Conservation (phyloP, 2,329 filamentous ascomycete species). For the Claviceps cyperi region DNA sequence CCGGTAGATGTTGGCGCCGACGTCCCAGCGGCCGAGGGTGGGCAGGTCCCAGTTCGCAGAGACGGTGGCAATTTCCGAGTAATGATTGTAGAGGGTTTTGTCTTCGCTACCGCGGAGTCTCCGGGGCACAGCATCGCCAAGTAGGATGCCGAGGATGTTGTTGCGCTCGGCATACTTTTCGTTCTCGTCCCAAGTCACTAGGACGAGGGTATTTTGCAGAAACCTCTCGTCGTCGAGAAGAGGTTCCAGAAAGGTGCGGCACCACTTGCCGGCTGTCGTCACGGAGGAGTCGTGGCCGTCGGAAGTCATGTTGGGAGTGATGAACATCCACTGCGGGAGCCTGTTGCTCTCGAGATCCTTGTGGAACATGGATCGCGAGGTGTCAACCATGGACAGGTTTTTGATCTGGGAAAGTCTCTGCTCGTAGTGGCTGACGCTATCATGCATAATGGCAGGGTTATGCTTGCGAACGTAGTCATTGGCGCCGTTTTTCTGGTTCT, state of each 20-base stretch:
- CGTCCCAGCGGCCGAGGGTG: conserved; percentile 58
- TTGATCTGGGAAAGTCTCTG: conserved; percentile 56
- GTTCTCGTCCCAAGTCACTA: conserved; percentile 71
- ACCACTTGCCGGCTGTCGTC: conserved; percentile 54
- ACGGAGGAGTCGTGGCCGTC: conserved; percentile 65
- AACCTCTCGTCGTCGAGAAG: conserved; percentile 57
- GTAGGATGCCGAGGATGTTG: conserved; percentile 52
- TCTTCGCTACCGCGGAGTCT: conserved; percentile 55
- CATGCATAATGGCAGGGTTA: conserved; percentile 52
- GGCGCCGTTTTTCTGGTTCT: conserved; percentile 48
- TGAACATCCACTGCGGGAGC: conserved; percentile 59
- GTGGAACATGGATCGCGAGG: conserved; percentile 42
- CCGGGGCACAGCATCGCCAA: conserved; percentile 58
- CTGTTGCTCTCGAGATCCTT: conserved; percentile 46
- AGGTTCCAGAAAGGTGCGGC: conserved; percentile 51
- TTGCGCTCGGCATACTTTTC: conserved; percentile 54
- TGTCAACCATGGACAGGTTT: conserved; percentile 39
- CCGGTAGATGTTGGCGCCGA: conserved; percentile 55
- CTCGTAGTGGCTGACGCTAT: conserved; percentile 44
- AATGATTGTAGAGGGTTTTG: conserved; percentile 57
- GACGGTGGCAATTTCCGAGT: conserved; percentile 52
- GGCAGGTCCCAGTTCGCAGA: conserved; percentile 55
- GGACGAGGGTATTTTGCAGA: conserved; percentile 59
- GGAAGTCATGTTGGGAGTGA: conserved; percentile 61
- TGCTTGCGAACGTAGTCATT: conserved; percentile 79